Conservation (phyloP, 768 basidiomycete genomes). For the Pisolithus orientalis region DNA sequence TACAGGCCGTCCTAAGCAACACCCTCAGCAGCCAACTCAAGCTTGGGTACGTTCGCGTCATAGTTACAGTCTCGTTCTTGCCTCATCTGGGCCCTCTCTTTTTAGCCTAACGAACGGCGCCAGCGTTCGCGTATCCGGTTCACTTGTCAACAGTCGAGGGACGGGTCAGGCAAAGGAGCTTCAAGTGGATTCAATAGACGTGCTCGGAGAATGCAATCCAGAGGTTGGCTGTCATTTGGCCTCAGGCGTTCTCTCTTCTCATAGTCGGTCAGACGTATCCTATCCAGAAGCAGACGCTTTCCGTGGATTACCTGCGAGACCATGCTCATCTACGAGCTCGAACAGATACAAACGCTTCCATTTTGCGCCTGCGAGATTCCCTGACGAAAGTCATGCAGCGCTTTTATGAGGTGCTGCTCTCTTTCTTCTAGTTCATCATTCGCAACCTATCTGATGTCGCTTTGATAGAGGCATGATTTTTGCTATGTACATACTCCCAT, state of each 20-base stretch:
- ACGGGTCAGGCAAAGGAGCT: conserved; percentile 49
- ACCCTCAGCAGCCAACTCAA: conserved; percentile 11
- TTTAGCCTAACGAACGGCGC: conserved; percentile 48
- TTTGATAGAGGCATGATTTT: conserved; percentile 66
- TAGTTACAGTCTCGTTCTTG: background rate
- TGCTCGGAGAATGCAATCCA: conserved; percentile 54
- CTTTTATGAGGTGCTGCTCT: conserved; percentile 64
- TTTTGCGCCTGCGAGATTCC: conserved; percentile 66
- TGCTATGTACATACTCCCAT: conserved; percentile 78
- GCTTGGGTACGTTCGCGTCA: conserved; percentile 6
- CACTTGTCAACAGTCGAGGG: conserved; percentile 41
- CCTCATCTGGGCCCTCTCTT: conserved; percentile 2
- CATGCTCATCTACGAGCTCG: conserved; percentile 85
- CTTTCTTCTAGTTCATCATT: background rate
- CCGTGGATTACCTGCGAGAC: conserved; percentile 76
- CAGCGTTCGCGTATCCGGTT: conserved; percentile 45
- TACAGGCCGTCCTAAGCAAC: conserved; percentile 71
- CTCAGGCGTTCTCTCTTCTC: background rate
- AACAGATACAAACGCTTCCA: conserved; percentile 62
- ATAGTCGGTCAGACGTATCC: conserved; percentile 59
- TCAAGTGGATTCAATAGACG: conserved; percentile 38
- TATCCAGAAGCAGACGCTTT: conserved; percentile 84
- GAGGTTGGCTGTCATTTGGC: conserved; percentile 32
- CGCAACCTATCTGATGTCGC: background rate
- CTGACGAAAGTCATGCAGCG: conserved; percentile 51